Evolutionary conservation across 2,329 filamentous ascomycete species (phyloP).

Genomic region (Alternaria sp.): DNA sequence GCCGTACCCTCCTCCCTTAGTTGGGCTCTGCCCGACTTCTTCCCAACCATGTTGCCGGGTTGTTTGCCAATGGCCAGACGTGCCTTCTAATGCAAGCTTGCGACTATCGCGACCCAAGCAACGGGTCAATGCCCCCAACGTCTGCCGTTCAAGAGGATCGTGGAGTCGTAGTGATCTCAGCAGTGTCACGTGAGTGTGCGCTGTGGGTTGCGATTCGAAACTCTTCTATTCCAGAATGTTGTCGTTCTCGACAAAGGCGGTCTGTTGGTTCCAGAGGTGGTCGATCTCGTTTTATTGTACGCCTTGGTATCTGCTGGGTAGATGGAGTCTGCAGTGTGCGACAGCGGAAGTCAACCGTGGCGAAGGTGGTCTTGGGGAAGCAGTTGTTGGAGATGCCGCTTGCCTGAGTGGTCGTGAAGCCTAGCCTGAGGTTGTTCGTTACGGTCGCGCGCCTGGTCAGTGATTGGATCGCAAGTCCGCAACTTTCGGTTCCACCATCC

Average conservation of each 20-base stretch:
- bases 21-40: slow-evolving; percentile 70
- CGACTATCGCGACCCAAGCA: slow-evolving; percentile 21
- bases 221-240: neutral
- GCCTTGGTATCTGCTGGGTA: neutral
- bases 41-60: slow-evolving; percentile 65
- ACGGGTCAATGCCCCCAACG: slow-evolving; percentile 25
- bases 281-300: slow-evolving; percentile 2
- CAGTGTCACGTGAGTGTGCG: neutral
- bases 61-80: neutral
- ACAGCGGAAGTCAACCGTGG: neutral
- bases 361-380: neutral
- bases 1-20: slow-evolving; percentile 66
- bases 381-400: neutral
- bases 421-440: slow-evolving; percentile 19
- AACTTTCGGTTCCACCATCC: slow-evolving; percentile 21
- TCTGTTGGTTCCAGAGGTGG: slow-evolving; percentile 1
- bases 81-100: slow-evolving; percentile 3
- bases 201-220: neutral
- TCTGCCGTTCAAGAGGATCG: neutral
- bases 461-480: slow-evolving; percentile 31
- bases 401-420: slow-evolving; percentile 10
- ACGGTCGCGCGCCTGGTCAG: slow-evolving; percentile 24
- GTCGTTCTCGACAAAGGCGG: slow-evolving; percentile 15
- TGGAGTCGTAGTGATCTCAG: neutral
- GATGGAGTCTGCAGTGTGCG: neutral